These are phyloP conservation scores for Fusarium buxicola DNA, from an alignment of 2,329 filamentous ascomycete species.

Conservation along the genomic window DNA sequence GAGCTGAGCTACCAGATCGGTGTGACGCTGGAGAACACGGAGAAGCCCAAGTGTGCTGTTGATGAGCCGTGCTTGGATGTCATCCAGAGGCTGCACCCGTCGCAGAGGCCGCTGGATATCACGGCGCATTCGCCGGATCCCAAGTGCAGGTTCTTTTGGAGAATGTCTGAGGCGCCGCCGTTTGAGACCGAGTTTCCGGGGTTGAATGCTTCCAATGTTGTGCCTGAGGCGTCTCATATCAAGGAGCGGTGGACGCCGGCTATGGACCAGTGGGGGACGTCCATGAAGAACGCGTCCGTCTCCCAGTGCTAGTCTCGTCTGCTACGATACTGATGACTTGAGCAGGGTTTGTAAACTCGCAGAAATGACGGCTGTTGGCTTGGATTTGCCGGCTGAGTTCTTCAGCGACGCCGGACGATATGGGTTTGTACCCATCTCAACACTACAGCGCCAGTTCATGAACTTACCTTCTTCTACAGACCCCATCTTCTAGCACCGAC, in stretches of 20 bases:
- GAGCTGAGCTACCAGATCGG: conserved; percentile 71
- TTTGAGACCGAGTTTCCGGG: conserved; percentile 67
- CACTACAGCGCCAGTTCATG: neutral
- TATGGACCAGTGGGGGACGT: conserved; percentile 68
- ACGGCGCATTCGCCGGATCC: conserved; percentile 67
- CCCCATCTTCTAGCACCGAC: conserved; percentile 71
- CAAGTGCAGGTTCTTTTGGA: conserved; percentile 73
- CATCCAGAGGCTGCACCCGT: conserved; percentile 64
- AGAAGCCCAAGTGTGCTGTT: conserved; percentile 72
- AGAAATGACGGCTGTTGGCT: conserved; percentile 68
- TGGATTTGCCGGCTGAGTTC: conserved; percentile 63
- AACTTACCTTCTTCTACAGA: conserved; percentile 47
- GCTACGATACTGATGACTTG: neutral
- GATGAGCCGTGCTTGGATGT: conserved; percentile 70
- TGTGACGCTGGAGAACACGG: conserved; percentile 71
- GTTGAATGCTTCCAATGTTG: conserved; percentile 66
- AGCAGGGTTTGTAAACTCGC: conserved; percentile 65
- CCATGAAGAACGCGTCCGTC: conserved; percentile 70
- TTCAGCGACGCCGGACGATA: conserved; percentile 68
- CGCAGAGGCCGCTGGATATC: conserved; percentile 69
- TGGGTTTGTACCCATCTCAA: conserved; percentile 53
- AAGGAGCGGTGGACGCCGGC: conserved; percentile 62
- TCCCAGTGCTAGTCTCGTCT: neutral
- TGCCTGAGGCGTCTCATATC: conserved; percentile 62
- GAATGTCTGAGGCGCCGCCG: conserved; percentile 66